Percentiles rank a stretch among this genome's conserved stretches.
These are phyloP conservation scores for Trichoderma harzianum DNA, from an alignment of 2,329 filamentous ascomycete genomes.

Conservation along the genomic window DNA sequence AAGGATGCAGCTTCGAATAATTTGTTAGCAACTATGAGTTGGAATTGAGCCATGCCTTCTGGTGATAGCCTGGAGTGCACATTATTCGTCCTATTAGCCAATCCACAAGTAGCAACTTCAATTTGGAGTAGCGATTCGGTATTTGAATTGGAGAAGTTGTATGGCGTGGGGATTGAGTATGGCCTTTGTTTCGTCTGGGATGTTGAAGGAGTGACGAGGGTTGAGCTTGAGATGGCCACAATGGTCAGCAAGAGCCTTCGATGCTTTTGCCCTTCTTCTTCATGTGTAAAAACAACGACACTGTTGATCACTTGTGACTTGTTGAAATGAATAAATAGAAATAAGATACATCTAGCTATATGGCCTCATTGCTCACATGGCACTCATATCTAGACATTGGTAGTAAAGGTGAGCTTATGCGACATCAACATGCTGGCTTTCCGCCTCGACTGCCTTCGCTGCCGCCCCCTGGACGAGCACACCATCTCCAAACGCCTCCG, in stretches of 20 bases:
- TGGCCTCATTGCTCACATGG: neutral
- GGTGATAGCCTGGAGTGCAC: neutral
- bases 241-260: neutral
- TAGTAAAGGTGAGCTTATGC: neutral
- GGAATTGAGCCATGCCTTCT: neutral
- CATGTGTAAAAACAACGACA: neutral
- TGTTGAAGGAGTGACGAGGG: neutral
- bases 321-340: neutral
- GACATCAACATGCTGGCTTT: neutral
- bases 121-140: neutral
- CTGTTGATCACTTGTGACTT: neutral
- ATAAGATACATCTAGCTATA: neutral
- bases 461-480: neutral
- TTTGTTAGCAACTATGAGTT: neutral
- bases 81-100: neutral
- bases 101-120: neutral
- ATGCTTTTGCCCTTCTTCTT: neutral
- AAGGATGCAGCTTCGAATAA: neutral
- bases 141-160: neutral
- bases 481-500: conserved; percentile 25
- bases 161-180: neutral
- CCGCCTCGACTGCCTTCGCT: neutral
- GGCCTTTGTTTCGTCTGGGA: neutral
- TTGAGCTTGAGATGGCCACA: neutral
- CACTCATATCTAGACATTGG: neutral